Evolutionary conservation across 768 basidiomycete genomes (phyloP).

Genomic region (Cystofilobasidium macerans): DNA sequence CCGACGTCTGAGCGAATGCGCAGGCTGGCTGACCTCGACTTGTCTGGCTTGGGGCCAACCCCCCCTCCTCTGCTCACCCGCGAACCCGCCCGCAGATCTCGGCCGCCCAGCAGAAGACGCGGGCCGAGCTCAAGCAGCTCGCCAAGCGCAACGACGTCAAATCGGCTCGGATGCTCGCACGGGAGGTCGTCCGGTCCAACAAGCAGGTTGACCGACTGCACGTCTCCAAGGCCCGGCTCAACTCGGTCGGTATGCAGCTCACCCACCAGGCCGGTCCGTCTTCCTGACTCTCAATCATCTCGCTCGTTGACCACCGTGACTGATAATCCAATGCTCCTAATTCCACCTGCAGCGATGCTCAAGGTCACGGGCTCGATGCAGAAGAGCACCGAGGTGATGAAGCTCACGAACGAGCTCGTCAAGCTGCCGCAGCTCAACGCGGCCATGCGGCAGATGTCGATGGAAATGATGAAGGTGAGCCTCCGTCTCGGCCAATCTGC

Average conservation of each 20-base stretch:
- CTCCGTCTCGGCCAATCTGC: background rate
- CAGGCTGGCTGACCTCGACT: no score
- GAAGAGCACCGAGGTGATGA: conserved; percentile 98
- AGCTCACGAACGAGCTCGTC: conserved; percentile 80
- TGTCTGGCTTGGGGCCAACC: background rate
- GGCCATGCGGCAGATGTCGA: conserved; percentile 93
- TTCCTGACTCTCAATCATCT: background rate
- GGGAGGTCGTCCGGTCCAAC: conserved; percentile 84
- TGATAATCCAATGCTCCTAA: no score
- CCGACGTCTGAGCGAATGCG: no score
- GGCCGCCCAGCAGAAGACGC: conserved; percentile 58
- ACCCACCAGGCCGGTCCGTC: conserved; percentile 78
- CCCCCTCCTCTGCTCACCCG: background rate
- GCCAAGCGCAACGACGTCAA: conserved; percentile 85
- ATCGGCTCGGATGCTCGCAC: conserved; percentile 81
- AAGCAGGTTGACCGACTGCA: conserved; percentile 88
- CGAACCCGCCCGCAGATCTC: background rate
- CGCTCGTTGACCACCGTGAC: background rate
- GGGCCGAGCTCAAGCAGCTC: conserved; percentile 70
- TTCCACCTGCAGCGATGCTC: conserved; percentile 68
- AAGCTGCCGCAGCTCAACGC: conserved; percentile 85
- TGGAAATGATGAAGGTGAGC: conserved; percentile 96
- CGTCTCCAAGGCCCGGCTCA: conserved; percentile 82
- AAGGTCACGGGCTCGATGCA: conserved; percentile 97
- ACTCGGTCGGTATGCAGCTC: conserved; percentile 80